Evolutionary conservation across 371 early-diverging fungal species (phyloP).

Genomic region (Blakeslea trispora): DNA sequence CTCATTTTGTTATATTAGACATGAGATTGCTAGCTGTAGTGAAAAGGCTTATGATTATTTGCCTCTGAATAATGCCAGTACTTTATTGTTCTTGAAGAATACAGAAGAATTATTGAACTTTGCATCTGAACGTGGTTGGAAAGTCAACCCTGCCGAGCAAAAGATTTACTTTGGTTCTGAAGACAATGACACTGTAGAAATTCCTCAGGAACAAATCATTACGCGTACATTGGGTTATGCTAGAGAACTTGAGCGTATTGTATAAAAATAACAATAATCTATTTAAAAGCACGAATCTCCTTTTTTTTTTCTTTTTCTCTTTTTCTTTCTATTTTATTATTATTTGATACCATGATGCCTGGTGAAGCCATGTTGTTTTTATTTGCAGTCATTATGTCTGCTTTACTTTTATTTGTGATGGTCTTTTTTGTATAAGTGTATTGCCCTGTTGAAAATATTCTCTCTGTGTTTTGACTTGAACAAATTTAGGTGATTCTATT

Average conservation of each 20-base stretch:
- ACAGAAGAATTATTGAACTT: conserved; percentile 78
- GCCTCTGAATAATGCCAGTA: conserved; percentile 86
- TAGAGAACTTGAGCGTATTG: conserved; percentile 95
- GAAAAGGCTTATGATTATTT: conserved; percentile 90
- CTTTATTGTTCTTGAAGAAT: conserved; percentile 83
- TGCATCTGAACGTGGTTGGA: conserved; percentile 83
- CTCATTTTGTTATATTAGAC: conserved; percentile 44
- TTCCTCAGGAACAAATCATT: conserved; percentile 85
- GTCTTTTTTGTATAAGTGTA: conserved; percentile 95
- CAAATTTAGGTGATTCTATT: conserved; percentile 82
- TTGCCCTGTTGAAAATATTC: too few relatives aligned
- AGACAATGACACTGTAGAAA: conserved; percentile 62
- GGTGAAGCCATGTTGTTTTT: conserved; percentile 82
- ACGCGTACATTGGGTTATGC: conserved; percentile 87
- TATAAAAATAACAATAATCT: conserved; percentile 53
- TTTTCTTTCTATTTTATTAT: conserved; percentile 2
- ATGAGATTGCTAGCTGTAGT: conserved; percentile 93
- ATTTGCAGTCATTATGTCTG: conserved; percentile 89
- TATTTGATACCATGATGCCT: conserved; percentile 52
- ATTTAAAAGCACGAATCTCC: conserved; percentile 2
- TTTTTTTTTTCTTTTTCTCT: conserved; percentile 14
- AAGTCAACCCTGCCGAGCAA: conserved; percentile 75
- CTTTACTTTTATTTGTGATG: conserved; percentile 87
- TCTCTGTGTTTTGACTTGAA: conserved; percentile 26
- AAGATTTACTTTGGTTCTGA: conserved; percentile 81